phyloP scores from a whole-genome alignment of 2,329 filamentous ascomycete genomes.

The Hypoxylon sp. region DNA sequence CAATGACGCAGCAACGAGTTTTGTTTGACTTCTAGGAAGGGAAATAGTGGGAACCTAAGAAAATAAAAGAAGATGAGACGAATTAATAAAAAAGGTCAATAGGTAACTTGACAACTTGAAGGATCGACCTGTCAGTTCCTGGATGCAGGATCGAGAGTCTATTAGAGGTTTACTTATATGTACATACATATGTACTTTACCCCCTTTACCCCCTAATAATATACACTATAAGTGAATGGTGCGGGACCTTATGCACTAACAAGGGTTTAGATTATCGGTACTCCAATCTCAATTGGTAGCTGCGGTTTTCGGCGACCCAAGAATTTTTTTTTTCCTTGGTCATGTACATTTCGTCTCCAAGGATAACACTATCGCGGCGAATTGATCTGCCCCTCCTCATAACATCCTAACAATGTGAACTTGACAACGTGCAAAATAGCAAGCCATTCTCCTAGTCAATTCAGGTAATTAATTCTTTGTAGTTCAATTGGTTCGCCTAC shows the following conservation, averaged over 20 bases:
- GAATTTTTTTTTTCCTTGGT: constrained; percentile 38
- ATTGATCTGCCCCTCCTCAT: constrained; percentile 42
- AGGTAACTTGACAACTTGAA: too few species aligned
- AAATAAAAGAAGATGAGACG: background rate
- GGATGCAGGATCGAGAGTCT: background rate
- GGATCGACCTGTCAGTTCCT: too few species aligned
- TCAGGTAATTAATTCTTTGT: constrained; percentile 37
- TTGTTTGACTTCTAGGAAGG: background rate
- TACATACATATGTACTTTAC: background rate
- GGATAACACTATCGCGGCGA: constrained; percentile 38
- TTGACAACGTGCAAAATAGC: constrained; percentile 27
- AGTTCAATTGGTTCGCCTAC: constrained; percentile 38
- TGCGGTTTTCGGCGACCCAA: constrained; percentile 42
- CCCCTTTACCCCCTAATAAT: too few species aligned
- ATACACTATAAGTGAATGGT: constrained; percentile 15
- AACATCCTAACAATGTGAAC: constrained; percentile 42
- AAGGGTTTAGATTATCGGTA: constrained; percentile 28
- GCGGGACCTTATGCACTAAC: constrained; percentile 20
- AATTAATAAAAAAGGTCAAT: background rate
- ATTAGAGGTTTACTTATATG: background rate
- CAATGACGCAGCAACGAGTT: background rate
- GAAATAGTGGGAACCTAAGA: too few species aligned
- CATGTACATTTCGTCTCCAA: constrained; percentile 22
- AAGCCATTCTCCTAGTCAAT: constrained; percentile 30
- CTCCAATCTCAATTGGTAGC: constrained; percentile 32